Evolutionary conservation across 768 basidiomycete species (phyloP).

Genomic region (Pisolithus sp.): DNA sequence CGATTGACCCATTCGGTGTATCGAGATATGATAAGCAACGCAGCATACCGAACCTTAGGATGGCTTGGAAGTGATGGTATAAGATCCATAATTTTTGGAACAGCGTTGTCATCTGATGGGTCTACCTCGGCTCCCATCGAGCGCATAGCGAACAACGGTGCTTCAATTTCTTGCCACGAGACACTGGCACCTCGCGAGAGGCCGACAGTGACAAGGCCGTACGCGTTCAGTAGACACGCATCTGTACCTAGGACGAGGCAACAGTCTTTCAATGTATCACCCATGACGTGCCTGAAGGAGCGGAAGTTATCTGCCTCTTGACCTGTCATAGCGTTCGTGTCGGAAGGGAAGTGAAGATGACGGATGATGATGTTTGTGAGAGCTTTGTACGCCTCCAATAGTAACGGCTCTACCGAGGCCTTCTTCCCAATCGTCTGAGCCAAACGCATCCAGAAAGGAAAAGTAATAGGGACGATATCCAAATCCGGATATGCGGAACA

Average conservation of each 20-base stretch:
- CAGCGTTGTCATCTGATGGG: constrained; percentile 67
- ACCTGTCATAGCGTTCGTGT: constrained; percentile 53
- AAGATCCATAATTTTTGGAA: constrained; percentile 96
- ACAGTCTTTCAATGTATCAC: constrained; percentile 97
- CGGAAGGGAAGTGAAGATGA: constrained; percentile 88
- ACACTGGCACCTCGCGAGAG: constrained; percentile 54
- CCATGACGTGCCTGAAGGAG: constrained; percentile 95
- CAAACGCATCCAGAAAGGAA: constrained; percentile 97
- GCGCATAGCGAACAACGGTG: constrained; percentile 93
- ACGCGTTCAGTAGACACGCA: constrained; percentile 72
- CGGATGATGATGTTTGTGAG: constrained; percentile 82
- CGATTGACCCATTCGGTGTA: constrained; percentile 95
- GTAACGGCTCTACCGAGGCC: constrained; percentile 62
- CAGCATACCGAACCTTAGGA: constrained; percentile 90
- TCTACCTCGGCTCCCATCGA: constrained; percentile 97
- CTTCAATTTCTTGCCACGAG: constrained; percentile 96
- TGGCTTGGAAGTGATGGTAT: constrained; percentile 86
- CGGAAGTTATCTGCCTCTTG: constrained; percentile 94
- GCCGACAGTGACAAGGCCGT: constrained; percentile 71
- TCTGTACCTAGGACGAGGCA: constrained; percentile 89
- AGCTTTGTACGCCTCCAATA: constrained; percentile 75
- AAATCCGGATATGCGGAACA: constrained; percentile 91
- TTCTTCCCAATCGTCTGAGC: constrained; percentile 84
- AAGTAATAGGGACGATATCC: constrained; percentile 95
- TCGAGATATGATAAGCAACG: constrained; percentile 87